Percentiles rank a stretch among this genome's conserved stretches.
Conservation (phyloP, 2,329 filamentous ascomycete genomes). For the Microsporum canis region DNA sequence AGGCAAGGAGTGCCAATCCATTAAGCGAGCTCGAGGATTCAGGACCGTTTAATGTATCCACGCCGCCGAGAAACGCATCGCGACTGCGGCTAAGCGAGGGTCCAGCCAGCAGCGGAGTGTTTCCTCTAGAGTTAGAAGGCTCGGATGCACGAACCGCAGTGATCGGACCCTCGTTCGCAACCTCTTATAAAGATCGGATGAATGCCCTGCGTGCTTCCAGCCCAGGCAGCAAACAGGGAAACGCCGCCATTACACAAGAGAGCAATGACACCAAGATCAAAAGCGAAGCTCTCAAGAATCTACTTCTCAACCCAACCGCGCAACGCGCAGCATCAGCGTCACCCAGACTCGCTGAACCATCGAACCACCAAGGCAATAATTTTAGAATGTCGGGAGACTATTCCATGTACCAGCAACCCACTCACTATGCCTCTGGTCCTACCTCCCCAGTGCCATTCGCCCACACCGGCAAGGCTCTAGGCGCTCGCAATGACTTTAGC, state of each 20-base stretch:
- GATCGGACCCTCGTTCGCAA: constrained; percentile 57
- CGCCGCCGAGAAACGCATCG: neutral
- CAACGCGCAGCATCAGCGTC: constrained; percentile 27
- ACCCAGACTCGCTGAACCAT: constrained; percentile 12
- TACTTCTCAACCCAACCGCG: constrained; percentile 34
- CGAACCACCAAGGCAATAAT: neutral
- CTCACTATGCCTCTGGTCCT: neutral
- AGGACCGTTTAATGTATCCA: neutral
- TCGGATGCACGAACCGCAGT: constrained; percentile 40
- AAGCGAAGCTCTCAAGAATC: constrained; percentile 35
- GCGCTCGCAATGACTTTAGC: neutral
- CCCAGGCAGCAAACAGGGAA: neutral
- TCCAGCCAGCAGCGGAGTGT: constrained; percentile 44
- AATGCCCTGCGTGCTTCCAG: constrained; percentile 32
- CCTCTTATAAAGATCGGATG: constrained; percentile 40
- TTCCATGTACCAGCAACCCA: neutral
- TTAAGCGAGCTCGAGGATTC: constrained; percentile 32
- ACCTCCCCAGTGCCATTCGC: neutral
- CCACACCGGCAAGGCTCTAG: neutral
- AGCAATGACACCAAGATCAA: constrained; percentile 35
- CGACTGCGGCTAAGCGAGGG: constrained; percentile 36
- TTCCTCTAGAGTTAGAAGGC: constrained; percentile 58
- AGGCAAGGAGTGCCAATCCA: constrained; percentile 46
- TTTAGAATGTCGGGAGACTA: neutral
- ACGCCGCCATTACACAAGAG: constrained; percentile 18